Base-by-base conservation (phyloP, 2,329 filamentous ascomycete species). In the Aspergillus unguis region DNA sequence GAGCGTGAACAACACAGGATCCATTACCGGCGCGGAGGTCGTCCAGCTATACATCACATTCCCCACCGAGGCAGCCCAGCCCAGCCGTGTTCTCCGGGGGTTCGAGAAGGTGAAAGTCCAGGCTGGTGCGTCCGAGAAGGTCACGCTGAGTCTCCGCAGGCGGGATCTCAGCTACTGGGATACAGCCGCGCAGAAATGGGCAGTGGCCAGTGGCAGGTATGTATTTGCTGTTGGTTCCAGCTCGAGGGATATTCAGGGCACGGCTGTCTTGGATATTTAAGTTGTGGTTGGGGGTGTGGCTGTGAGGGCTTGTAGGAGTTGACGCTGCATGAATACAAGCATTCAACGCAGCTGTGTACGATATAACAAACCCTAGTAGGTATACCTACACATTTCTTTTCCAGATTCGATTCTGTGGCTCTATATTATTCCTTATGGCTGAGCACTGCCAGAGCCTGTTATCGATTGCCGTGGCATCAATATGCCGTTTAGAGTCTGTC, bases 1-100 rank as follows among this genome's bases (percentile, higher is more conserved):
- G 2, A 66, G 69, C 2, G 62, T 84, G 5, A 65, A 66, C 47
- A 84, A 84, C 68, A 77, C 74, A 0, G 81, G 81, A 32, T 54
- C 58, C 0, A 56, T 71, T 3, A 65, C 65, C 31, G 80, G 79
- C 10, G 71, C 73, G 1, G 73, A 77, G 10, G 78, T 83, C 0
- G 70, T 77, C 2, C 81, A 84, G 67, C 68, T 84, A 3, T 84
- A 84, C 59, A 59, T 83, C 23, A 62, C 64, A 2, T 72, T 79
- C 61, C 65, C 50, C 48, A 54, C 52, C 10, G 62, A 60, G 4
- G 43, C 27, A 10, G 23, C 31, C 2, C 41, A 44, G 28, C 65
- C 66, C 0, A 38, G 61, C 1, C 58, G 55, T 56, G 74, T 77
- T 60, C 71, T 80, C n/a, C 71, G 78, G 59, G 79, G 69, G 51